phyloP scores from a whole-genome alignment of 768 basidiomycete species.

The Polyporus arcularius region DNA sequence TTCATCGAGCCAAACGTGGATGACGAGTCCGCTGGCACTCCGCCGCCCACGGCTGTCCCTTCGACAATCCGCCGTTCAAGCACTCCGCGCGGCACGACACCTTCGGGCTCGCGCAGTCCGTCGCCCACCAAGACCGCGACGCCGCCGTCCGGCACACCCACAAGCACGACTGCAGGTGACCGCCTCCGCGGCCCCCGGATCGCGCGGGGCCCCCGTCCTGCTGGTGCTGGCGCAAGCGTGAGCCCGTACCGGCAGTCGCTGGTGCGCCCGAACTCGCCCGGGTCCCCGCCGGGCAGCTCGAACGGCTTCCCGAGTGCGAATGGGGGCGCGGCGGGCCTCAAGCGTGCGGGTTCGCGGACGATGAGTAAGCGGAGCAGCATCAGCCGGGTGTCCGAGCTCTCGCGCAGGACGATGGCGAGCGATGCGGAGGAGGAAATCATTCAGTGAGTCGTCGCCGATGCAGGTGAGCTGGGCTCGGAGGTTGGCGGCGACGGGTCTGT shows the following conservation, averaged over 20 bases:
- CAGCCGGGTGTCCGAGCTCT: constrained; percentile 38
- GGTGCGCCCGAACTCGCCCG: constrained; percentile 17
- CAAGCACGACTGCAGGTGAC: constrained; percentile 41
- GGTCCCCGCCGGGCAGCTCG: constrained; percentile 12
- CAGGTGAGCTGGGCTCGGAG: no score
- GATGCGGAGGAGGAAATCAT: constrained; percentile 80
- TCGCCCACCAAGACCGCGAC: constrained; percentile 37
- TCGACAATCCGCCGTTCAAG: constrained; percentile 25
- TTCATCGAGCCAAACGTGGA: constrained; percentile 52
- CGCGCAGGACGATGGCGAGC: constrained; percentile 79
- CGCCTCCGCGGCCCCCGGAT: constrained; percentile 49
- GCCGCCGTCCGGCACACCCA: constrained; percentile 41
- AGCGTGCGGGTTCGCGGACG: constrained; percentile 26
- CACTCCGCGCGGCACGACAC: constrained; percentile 36
- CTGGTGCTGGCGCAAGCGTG: constrained; percentile 48
- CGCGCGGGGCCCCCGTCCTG: constrained; percentile 48
- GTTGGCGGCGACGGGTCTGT: no score
- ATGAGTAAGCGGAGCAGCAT: constrained; percentile 32
- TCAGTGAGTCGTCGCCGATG: constrained; percentile 5
- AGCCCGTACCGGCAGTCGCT: constrained; percentile 54
- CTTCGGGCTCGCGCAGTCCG: constrained; percentile 29
- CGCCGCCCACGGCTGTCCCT: constrained; percentile 14
- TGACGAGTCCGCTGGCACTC: constrained; percentile 41
- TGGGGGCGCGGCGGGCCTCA: constrained; percentile 8
- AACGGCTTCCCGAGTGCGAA: constrained; percentile 14